These are phyloP conservation scores for Penicillium psychrosexuale DNA, from an alignment of 2,329 filamentous ascomycete genomes.

Conservation along the genomic window DNA sequence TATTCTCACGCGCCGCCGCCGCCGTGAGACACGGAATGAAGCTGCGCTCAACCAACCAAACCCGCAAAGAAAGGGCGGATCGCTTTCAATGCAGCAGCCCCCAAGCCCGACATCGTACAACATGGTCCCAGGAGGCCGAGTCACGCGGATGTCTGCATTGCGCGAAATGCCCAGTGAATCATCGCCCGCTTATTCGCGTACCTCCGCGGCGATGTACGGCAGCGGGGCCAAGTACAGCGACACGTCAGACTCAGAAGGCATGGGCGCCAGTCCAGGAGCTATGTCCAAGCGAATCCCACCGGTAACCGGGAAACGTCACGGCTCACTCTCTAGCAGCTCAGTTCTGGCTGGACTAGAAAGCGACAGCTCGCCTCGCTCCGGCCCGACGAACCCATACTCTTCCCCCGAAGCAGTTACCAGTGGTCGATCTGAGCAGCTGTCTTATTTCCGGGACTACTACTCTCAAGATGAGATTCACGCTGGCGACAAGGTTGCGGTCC, in stretches of 20 bases:
- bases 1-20: constrained; percentile 56
- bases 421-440: constrained; percentile 90
- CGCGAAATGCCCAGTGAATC: constrained; percentile 69
- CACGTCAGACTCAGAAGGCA: constrained; percentile 62
- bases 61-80: constrained; percentile 51
- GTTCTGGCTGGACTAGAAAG: constrained; percentile 62
- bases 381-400: constrained; percentile 69
- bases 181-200: constrained; percentile 55
- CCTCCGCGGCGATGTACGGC: constrained; percentile 48
- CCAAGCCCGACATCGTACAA: constrained; percentile 58
- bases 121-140: constrained; percentile 78
- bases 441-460: constrained; percentile 98
- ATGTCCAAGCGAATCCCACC: constrained; percentile 52
- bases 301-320: constrained; percentile 63
- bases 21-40: constrained; percentile 57
- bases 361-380: constrained; percentile 68
- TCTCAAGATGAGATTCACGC: constrained; percentile 94
- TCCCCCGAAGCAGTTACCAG: constrained; percentile 80
- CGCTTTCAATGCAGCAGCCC: constrained; percentile 44
- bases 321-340: constrained; percentile 85
- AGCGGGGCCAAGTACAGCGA: constrained; percentile 52
- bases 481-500: constrained; percentile 79
- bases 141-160: constrained; percentile 92
- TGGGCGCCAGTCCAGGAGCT: constrained; percentile 68
- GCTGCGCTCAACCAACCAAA: constrained; percentile 89